Evolutionary conservation across 2,329 filamentous ascomycete genomes (phyloP).

Genomic region (Helotiales sp.): DNA sequence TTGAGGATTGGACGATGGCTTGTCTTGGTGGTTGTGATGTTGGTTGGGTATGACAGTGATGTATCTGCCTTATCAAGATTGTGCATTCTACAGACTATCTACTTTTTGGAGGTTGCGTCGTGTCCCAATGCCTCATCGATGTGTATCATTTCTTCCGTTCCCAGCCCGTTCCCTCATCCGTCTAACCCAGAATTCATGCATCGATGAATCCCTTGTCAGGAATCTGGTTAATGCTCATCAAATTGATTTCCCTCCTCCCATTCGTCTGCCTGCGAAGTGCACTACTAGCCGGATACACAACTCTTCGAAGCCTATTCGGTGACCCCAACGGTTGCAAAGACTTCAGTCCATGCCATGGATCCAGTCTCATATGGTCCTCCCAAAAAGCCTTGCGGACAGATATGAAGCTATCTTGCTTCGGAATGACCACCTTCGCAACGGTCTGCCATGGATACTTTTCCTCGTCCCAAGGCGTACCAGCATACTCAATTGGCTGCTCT

Average conservation of each 20-base stretch:
- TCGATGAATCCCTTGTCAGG: slow-evolving; percentile 35
- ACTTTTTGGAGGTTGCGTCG: background rate
- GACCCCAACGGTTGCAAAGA: slow-evolving; percentile 48
- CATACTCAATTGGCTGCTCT: slow-evolving; percentile 52
- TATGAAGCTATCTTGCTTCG: slow-evolving; percentile 49
- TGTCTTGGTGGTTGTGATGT: background rate
- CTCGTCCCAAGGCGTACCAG: slow-evolving; percentile 51
- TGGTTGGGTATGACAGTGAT: background rate
- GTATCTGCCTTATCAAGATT: background rate
- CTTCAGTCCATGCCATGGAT: slow-evolving; percentile 51
- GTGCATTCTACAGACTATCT: background rate
- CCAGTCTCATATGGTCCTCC: slow-evolving; percentile 50
- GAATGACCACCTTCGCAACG: slow-evolving; percentile 48
- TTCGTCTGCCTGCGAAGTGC: slow-evolving; percentile 46
- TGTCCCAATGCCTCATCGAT: background rate
- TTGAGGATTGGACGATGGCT: background rate
- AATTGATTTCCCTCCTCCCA: slow-evolving; percentile 44
- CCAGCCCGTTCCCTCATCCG: background rate
- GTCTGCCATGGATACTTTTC: slow-evolving; percentile 54
- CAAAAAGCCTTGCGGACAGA: slow-evolving; percentile 48
- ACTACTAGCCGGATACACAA: slow-evolving; percentile 47
- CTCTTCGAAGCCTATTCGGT: slow-evolving; percentile 47
- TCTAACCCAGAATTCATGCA: background rate
- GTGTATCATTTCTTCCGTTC: background rate
- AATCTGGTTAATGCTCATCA: slow-evolving; percentile 47